phyloP scores from a whole-genome alignment of 116 monocot genomes.

The Trichopus zeylanicus region DNA sequence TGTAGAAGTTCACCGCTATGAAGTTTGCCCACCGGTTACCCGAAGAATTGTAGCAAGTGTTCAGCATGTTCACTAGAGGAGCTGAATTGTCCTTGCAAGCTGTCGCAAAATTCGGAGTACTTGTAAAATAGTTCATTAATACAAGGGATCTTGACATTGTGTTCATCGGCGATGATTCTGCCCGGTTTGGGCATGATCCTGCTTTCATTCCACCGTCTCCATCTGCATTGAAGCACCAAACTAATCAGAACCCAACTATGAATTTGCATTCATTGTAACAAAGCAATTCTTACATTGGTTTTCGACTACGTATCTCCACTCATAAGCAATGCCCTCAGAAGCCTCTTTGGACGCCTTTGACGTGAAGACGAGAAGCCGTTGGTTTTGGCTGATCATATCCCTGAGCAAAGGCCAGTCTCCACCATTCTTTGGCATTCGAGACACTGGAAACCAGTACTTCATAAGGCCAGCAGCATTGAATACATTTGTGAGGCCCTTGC shows the following conservation, averaged over 20 bases:
- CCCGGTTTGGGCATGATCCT: slow-evolving; percentile 54
- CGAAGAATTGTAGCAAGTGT: slow-evolving; percentile 40
- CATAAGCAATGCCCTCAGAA: slow-evolving; percentile 81
- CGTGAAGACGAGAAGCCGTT: slow-evolving; percentile 79
- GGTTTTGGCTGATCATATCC: slow-evolving; percentile 64
- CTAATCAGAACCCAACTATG: not conserved
- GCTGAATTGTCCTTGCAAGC: slow-evolving; percentile 72
- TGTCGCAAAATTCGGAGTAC: slow-evolving; percentile 27
- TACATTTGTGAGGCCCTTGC: slow-evolving; percentile 43
- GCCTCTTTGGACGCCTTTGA: slow-evolving; percentile 72
- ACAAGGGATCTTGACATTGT: slow-evolving; percentile 48
- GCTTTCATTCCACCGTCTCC: slow-evolving; percentile 43
- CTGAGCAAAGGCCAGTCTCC: slow-evolving; percentile 70
- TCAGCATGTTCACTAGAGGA: slow-evolving; percentile 53
- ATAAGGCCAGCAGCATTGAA: slow-evolving; percentile 64
- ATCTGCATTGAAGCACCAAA: slow-evolving; percentile 20
- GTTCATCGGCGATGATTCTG: slow-evolving; percentile 64
- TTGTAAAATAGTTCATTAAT: slow-evolving; percentile 63
- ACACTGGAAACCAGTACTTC: slow-evolving; percentile 70
- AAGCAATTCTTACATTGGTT: slow-evolving; percentile 62
- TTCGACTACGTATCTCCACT: slow-evolving; percentile 86
- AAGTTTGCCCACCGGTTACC: slow-evolving; percentile 71
- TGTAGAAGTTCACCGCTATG: slow-evolving; percentile 74
- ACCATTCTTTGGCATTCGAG: slow-evolving; percentile 73
- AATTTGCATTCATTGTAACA: not conserved